Evolutionary conservation across 352 stramenopile species (phyloP), one percentile per base, ranked within the genome.

Genomic region (Phytophthora chlamydospora): DNA sequence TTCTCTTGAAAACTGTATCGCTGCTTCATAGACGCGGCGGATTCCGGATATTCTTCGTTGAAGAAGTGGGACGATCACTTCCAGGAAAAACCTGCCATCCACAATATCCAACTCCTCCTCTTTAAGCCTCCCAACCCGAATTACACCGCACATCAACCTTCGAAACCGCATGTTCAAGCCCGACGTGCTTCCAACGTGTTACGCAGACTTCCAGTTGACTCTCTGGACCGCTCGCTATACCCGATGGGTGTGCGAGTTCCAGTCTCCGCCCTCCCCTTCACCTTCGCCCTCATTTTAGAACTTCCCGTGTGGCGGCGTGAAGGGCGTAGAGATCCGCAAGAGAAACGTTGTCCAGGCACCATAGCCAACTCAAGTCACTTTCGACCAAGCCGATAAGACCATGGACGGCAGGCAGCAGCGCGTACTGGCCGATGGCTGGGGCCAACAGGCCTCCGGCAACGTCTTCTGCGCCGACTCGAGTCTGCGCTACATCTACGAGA

Each of bases 401-500:
- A 73, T 73, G 59, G 63, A 67, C 60, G 55, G 53, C 38, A 61
- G 10, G 43, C 68, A 75, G 56, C 76, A 83, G 66, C 78, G 82
- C 39, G 80, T 92, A 2, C 53, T 92, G 38, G 81, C 83, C 34
- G 81, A 93, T 51, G 83, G 83, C 19, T 93, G 82, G 81, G 83
- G 81, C 36, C 50, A 73, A 5, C 72, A 81, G 57, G 55, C 60
- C 27, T 73, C 73, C 4, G 78, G 83, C 29, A 88, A 68, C 64
- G 83, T 93, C 58, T 93, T 93, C 70, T 93, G 83, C 67, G 83
- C 81, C 47, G 83, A 93, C 52, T 93, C 83, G 57, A 89, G 81
- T 71, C 76, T 93, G 38, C 83, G 82, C 14, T 91, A 82, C 61
- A 87, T 93, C 53, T 93, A 93, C 68, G 81, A 93, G 65, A 75